Evolutionary conservation across 257 asterid genomes (phyloP).

Genomic region (Handroanthus guayacan): DNA sequence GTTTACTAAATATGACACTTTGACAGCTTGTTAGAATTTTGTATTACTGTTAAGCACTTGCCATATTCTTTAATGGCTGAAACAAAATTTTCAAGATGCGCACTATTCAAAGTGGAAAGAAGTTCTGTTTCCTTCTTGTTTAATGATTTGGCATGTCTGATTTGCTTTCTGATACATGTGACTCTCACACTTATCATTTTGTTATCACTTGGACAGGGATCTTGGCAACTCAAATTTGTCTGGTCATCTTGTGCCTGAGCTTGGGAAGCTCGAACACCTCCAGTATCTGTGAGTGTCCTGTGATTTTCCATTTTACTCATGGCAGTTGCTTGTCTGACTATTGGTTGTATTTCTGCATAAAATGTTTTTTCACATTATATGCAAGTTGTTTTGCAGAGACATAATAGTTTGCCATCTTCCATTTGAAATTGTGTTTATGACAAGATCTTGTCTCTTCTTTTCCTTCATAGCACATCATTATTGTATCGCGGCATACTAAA

Average conservation of each 20-base stretch:
- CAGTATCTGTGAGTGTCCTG: constrained; percentile 58
- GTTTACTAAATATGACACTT: no score
- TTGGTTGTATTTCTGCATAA: constrained; percentile 2
- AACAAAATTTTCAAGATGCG: no score
- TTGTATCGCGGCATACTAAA: background rate
- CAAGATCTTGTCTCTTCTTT: constrained; percentile 8
- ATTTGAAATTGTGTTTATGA: constrained; percentile 20
- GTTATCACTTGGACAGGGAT: constrained; percentile 50
- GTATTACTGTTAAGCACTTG: no score
- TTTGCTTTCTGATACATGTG: constrained; percentile 26
- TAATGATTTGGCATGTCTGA: background rate
- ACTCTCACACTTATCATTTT: constrained; percentile 38
- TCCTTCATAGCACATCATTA: background rate
- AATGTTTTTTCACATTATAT: constrained; percentile 5
- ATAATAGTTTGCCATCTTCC: background rate
- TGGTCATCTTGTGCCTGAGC: constrained; percentile 71
- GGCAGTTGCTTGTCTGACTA: constrained; percentile 6
- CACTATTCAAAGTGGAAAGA: no score
- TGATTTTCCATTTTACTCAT: background rate
- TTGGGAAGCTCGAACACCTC: constrained; percentile 62
- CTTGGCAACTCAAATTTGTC: constrained; percentile 76
- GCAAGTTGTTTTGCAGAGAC: constrained; percentile 8
- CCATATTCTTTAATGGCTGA: no score
- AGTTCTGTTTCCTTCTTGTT: background rate
- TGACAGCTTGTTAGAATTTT: no score